A percentile compares a stretch with the other conserved stretches of the same genome.
These are phyloP conservation scores for Raffaelea deltoideospora DNA, from an alignment of 2,329 filamentous ascomycete genomes.

Conservation along the genomic window DNA sequence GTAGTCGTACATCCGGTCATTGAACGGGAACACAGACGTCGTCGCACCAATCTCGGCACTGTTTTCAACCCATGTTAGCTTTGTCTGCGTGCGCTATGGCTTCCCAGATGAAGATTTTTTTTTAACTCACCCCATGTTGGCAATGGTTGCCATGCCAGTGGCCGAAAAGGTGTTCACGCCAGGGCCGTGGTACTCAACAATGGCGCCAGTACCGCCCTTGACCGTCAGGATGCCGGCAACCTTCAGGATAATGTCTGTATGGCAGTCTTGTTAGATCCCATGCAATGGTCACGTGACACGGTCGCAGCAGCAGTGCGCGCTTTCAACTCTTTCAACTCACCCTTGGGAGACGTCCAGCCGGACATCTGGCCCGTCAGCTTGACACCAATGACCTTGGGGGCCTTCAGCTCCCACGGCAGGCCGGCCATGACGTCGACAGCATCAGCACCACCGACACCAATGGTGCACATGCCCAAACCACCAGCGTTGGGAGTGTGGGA, in stretches of 20 bases:
- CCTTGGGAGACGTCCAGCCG: constrained; percentile 90
- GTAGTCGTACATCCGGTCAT: constrained; percentile 96
- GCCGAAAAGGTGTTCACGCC: constrained; percentile 60
- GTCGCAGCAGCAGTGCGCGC: too few relatives aligned
- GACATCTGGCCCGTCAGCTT: constrained; percentile 79
- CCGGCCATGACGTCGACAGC: constrained; percentile 97
- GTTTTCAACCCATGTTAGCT: too few relatives aligned
- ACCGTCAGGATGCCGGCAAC: constrained; percentile 93
- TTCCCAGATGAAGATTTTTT: too few relatives aligned
- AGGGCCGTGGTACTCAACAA: constrained; percentile 60
- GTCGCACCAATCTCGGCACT: constrained; percentile 66
- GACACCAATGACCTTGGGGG: constrained; percentile 91
- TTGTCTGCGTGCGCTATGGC: too few relatives aligned
- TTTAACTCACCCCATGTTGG: constrained; percentile 59
- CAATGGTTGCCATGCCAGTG: constrained; percentile 79
- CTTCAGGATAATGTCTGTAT: constrained; percentile 83
- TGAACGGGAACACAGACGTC: constrained; percentile 93
- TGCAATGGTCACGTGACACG: not conserved
- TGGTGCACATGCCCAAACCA: constrained; percentile 87
- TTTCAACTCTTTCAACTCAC: too few relatives aligned
- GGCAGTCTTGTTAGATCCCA: too few relatives aligned
- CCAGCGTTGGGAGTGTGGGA: constrained; percentile 96
- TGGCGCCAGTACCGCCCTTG: constrained; percentile 91
- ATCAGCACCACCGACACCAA: constrained; percentile 96
- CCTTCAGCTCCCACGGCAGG: constrained; percentile 96